Conservation (phyloP, 345 rosid species). For the Cardamine occulta region DNA sequence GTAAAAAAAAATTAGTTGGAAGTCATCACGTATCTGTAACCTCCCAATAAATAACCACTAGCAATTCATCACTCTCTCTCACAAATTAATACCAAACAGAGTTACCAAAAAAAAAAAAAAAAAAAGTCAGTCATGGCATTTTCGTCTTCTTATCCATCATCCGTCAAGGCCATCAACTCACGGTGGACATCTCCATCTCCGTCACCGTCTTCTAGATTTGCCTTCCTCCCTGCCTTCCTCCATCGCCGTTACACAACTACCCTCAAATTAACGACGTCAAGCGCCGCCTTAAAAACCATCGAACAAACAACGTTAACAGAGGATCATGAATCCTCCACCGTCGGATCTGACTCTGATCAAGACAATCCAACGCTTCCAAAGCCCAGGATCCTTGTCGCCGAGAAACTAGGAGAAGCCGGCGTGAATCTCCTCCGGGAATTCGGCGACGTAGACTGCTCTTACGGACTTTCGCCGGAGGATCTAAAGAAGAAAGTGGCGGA, state of each 20-base stretch:
- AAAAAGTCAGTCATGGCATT: constrained; percentile 33
- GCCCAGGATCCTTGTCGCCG: constrained; percentile 71
- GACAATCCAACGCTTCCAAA: constrained; percentile 1
- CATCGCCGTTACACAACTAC: constrained; percentile 35
- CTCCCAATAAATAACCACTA: constrained; percentile 32
- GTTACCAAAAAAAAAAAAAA: neutral
- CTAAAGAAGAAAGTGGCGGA: constrained; percentile 57
- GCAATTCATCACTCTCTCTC: constrained; percentile 28
- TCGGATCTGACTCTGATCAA: constrained; percentile 17
- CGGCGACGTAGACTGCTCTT: constrained; percentile 70
- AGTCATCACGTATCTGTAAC: neutral
- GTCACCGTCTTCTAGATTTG: constrained; percentile 25
- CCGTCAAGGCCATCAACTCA: constrained; percentile 42
- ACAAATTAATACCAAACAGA: constrained; percentile 16
- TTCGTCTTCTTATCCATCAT: constrained; percentile 45
- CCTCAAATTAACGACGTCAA: constrained; percentile 10
- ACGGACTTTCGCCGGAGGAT: constrained; percentile 62
- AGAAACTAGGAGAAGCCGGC: constrained; percentile 90
- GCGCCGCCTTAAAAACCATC: constrained; percentile 24
- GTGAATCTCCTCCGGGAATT: constrained; percentile 53
- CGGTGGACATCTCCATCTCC: constrained; percentile 36
- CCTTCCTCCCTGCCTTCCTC: constrained; percentile 6
- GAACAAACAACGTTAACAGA: constrained; percentile 35
- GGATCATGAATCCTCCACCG: constrained; percentile 17
- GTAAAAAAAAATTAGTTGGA: neutral